Evolutionary conservation across 1,284 basidiomycete species (phyloP), one percentile per base, ranked within the genome.

Genomic region (Schizophyllum amplum): DNA sequence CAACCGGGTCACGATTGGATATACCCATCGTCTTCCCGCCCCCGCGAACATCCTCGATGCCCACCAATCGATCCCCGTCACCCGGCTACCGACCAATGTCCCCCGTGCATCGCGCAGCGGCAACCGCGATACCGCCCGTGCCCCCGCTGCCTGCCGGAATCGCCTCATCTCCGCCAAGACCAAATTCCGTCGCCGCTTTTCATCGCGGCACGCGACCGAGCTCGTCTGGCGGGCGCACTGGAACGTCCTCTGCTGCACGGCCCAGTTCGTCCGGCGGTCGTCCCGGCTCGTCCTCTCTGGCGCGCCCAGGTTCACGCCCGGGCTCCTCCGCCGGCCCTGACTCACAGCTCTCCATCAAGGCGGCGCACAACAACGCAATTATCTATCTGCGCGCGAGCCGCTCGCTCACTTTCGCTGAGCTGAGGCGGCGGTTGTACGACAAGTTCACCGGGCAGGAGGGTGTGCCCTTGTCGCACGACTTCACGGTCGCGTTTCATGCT

Each of bases 401-500:
- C 57, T 67, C 71, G 25, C 72, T 73, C 53, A 54, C 76, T 4
- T 76, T 84, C 57, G 63, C 65, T 11, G 81, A 82, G 48, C 60
- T 87, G 15, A 81, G 83, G 54, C 68, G 69, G 49, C 78, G 77
- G 54, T 69, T 90, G 23, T 76, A 78, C 60, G 79, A 83, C 55
- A 88, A 87, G 65, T 83, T 90, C 63, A 72, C 77, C 20, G 72
- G 74, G 17, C 79, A 83, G 62, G 84, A 83, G 64, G 78, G 75
- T 55, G 62, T 83, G 51, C 70, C 73, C 5, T 76, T 87, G 22
- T 74, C 75, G 1, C 69, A 75, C 5, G 66, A 72, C 7, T 88
- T 89, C 66, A 72, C 72, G 7, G 68, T 89, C 22, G 81, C 75
- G 11, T 70, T 78, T 20, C 48, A 42, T 17, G 33, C 33, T 2